phyloP scores from a whole-genome alignment of 2,329 filamentous ascomycete species.

The Fusarium bulbicola region DNA sequence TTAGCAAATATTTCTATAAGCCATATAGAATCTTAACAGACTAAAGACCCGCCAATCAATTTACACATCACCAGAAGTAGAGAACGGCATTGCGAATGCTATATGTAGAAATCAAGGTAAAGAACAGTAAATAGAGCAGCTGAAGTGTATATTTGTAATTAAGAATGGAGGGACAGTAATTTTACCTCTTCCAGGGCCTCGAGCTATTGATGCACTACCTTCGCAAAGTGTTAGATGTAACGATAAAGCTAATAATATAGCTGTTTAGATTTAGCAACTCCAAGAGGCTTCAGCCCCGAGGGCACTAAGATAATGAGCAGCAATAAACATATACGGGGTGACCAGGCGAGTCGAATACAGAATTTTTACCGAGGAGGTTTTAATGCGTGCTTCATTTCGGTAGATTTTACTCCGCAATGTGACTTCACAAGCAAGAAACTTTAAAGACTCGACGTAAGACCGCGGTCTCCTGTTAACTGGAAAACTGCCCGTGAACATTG shows the following conservation, averaged over 20 bases:
- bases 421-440: not conserved
- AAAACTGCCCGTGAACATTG: too few species aligned
- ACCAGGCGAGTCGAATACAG: not conserved
- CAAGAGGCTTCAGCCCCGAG: fast-evolving
- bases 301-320: fast-evolving
- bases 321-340: fast-evolving
- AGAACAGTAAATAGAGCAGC: too few species aligned
- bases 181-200: too few species aligned
- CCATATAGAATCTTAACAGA: fast-evolving
- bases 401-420: not conserved
- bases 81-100: too few species aligned
- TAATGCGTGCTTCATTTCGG: not conserved
- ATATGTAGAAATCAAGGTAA: too few species aligned
- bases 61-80: too few species aligned
- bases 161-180: too few species aligned
- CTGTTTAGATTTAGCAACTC: too few species aligned
- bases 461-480: not conserved
- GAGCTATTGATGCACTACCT: too few species aligned
- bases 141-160: too few species aligned
- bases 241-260: fast-evolving
- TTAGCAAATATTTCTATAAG: not conserved
- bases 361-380: not conserved
- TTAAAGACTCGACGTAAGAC: not conserved
- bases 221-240: too few species aligned
- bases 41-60: fast-evolving